Evolutionary conservation across 345 rosid genomes (phyloP).

Genomic region (Turnera subulata): DNA sequence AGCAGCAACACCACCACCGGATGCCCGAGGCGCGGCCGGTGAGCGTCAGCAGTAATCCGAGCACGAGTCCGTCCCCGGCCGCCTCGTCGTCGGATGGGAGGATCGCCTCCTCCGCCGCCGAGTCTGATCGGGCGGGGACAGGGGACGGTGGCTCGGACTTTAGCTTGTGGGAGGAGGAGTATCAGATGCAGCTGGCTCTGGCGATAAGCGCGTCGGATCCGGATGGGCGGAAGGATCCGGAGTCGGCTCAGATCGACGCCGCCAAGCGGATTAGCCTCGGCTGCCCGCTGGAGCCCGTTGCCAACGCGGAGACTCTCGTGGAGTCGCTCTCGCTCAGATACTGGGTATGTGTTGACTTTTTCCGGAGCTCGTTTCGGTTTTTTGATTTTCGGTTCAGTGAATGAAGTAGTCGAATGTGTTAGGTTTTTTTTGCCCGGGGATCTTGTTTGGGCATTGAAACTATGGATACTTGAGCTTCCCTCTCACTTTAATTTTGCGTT

Average conservation of each 20-base stretch:
- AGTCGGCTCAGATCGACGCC: constrained; percentile 91
- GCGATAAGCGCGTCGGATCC: constrained; percentile 95
- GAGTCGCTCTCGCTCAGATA: constrained; percentile 77
- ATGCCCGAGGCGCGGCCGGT: constrained; percentile 29
- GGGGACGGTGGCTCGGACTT: constrained; percentile 39
- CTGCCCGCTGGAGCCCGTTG: constrained; percentile 38
- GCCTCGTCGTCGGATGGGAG: constrained; percentile 44
- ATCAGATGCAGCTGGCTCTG: constrained; percentile 87
- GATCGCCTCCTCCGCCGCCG: constrained; percentile 42
- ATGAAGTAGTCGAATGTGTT: background rate
- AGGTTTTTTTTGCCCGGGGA: constrained; percentile 18
- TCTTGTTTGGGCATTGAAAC: constrained; percentile 12
- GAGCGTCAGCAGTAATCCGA: constrained; percentile 38
- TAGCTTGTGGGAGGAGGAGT: constrained; percentile 84
- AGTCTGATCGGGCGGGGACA: constrained; percentile 43
- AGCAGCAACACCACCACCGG: constrained; percentile 46
- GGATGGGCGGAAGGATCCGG: constrained; percentile 56
- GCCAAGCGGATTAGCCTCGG: constrained; percentile 95
- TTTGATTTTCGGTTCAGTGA: constrained; percentile 10
- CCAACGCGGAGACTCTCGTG: constrained; percentile 42
- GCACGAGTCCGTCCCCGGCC: constrained; percentile 30
- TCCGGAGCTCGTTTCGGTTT: background rate
- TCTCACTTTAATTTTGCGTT: background rate
- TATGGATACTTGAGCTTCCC: no score
- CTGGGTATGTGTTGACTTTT: constrained; percentile 51